phyloP scores from a whole-genome alignment of 768 basidiomycete genomes.

The Pisolithus tinctorius region DNA sequence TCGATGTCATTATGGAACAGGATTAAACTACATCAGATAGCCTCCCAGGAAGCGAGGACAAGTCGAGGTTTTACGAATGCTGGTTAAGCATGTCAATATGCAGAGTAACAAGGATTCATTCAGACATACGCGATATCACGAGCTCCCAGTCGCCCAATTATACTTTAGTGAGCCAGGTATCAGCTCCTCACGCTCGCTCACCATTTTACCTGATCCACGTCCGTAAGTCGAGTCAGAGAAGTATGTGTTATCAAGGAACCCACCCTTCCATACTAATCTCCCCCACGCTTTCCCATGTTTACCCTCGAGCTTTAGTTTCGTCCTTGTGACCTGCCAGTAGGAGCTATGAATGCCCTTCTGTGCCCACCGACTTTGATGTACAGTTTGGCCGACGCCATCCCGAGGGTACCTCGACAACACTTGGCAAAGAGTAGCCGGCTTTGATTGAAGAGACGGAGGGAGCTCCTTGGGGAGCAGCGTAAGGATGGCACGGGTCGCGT shows the following conservation, averaged over 20 bases:
- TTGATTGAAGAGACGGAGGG: conserved; percentile 51
- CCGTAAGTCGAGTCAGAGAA: not conserved
- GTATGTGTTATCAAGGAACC: conserved; percentile 15
- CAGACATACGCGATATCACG: conserved; percentile 13
- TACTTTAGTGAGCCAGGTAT: conserved; percentile 75
- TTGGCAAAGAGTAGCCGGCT: conserved; percentile 64
- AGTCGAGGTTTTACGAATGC: too few species aligned
- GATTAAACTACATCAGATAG: too few species aligned
- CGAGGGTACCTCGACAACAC: conserved; percentile 62
- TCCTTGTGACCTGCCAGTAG: conserved; percentile 71
- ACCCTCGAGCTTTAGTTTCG: conserved; percentile 66
- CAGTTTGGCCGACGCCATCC: conserved; percentile 59
- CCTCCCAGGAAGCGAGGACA: too few species aligned
- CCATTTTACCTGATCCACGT: conserved; percentile 42
- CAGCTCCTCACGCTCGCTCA: conserved; percentile 53
- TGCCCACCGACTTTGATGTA: conserved; percentile 72
- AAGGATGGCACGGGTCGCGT: conserved; percentile 33
- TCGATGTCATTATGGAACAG: too few species aligned
- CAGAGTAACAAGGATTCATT: not conserved
- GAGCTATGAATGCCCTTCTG: conserved; percentile 58
- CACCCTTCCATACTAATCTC: conserved; percentile 71
- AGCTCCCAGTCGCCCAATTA: conserved; percentile 54
- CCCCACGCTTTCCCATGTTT: conserved; percentile 83
- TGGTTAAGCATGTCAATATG: too few species aligned
- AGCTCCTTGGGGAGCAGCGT: conserved; percentile 51